phyloP scores from a whole-genome alignment of 2,329 filamentous ascomycete genomes.

The Penicillium sp. region DNA sequence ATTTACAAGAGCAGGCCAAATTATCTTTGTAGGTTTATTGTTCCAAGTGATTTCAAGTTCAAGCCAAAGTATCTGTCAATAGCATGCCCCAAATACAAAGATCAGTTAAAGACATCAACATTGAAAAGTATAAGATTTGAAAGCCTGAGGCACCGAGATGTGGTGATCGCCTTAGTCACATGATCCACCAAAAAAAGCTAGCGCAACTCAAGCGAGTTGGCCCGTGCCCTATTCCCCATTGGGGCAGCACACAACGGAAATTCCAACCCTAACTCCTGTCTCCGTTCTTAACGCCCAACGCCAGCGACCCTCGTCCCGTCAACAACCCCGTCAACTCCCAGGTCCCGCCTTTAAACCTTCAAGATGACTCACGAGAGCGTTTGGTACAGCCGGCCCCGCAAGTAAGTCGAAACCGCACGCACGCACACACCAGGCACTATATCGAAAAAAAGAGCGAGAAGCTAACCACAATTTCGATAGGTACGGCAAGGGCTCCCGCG shows the following conservation, averaged over 20 bases:
- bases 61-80: background rate
- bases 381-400: conserved; percentile 98
- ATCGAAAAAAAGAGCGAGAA: conserved; percentile 11
- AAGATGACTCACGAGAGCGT: conserved; percentile 91
- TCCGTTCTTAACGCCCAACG: conserved; percentile 36
- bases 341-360: conserved; percentile 45
- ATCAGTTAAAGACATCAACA: background rate
- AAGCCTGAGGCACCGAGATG: conserved; percentile 9
- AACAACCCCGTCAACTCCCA: conserved; percentile 37
- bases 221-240: conserved; percentile 29
- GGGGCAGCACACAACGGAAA: conserved; percentile 36
- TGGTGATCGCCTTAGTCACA: conserved; percentile 5
- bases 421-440: conserved; percentile 9
- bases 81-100: background rate
- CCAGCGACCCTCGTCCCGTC: conserved; percentile 36
- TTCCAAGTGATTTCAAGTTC: too few species aligned
- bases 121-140: background rate
- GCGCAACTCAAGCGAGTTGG: conserved; percentile 35
- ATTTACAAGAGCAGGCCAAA: background rate
- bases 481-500: conserved; percentile 86
- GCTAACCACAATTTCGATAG: conserved; percentile 28
- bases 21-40: background rate
- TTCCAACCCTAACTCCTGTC: conserved; percentile 35
- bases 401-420: conserved; percentile 52
- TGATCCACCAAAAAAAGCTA: conserved; percentile 24